Evolutionary conservation across 2,329 filamentous ascomycete genomes (phyloP), one percentile per base, ranked within the genome.

Genomic region (Elsinoe arachidis): DNA sequence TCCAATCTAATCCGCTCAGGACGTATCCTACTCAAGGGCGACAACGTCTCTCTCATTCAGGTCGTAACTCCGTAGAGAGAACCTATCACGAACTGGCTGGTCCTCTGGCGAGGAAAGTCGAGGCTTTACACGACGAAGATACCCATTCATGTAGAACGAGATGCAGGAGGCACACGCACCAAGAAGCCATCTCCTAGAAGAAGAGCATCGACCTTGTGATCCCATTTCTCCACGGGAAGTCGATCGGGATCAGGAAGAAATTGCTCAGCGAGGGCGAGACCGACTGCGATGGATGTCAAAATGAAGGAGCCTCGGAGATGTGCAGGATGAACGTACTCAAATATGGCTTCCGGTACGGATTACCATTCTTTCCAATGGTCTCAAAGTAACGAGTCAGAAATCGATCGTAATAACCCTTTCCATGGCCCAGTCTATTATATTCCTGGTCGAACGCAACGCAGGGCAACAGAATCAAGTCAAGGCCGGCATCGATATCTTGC

Each of bases 331-430:
- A 5, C 77, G 74, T 73, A 85, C 82, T 79, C 64, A 84, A 78
- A 74, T 80, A 78, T 64, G 80, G 81, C 74, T 80, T 81, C 62
- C 70, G 71, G 51, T 65, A 62, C 62, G 63, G 65, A 66, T 63
- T 62, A 61, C 65, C 63, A 60, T 65, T 62, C 61, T 65, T 60
- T 47, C 30, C 54, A 12, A 47, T 21, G 55, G 47, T 60, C 55
- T 46, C 65, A 64, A 65, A 71, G 79, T 91, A 95, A 64, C 86
- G 83, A 66, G 86, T 82, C 68, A 99, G 74, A 72, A 96, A 99
- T 71, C 85, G 87, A 75, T 99, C 93, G 77, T 99, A 99, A 74
- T 95, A 99, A 33, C 93, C 93, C 72, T 90, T 95, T 58, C 93
- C 93, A 72, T 99, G 93, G 39, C 93, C 93, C 17, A 97, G 79